phyloP scores from a whole-genome alignment of 192 early-diverging fungal species.

The Gonapodya prolifera region DNA sequence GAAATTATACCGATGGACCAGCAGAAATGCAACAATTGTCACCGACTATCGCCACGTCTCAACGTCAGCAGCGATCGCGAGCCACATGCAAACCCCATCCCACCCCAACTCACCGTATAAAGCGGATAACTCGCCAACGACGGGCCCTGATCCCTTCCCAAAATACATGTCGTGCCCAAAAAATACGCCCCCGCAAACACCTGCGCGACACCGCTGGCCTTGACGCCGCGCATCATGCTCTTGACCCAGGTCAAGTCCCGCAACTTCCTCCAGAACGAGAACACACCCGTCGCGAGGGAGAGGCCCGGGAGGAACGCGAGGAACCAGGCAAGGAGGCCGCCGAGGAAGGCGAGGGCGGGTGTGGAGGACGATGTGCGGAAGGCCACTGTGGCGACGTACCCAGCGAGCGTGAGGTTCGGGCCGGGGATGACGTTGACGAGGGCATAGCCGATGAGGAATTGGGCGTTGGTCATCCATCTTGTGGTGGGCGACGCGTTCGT shows the following conservation, averaged over 20 bases:
- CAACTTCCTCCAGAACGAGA: not conserved
- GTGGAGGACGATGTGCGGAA: not conserved
- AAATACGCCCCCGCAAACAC: not conserved
- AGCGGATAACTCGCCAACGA: not conserved
- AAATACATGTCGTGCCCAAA: not conserved
- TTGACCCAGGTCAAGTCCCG: not conserved
- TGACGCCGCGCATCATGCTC: not conserved
- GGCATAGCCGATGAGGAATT: not conserved
- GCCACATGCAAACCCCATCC: too few relatives aligned
- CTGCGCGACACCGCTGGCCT: not conserved
- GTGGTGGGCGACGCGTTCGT: too few relatives aligned
- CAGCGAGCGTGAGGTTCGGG: not conserved
- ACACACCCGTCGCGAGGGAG: not conserved
- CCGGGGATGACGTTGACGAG: not conserved
- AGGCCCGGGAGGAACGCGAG: not conserved
- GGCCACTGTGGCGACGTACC: not conserved
- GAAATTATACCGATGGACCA: not conserved
- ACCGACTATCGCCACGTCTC: not conserved
- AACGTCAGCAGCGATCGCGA: too few relatives aligned
- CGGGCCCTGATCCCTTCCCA: not conserved
- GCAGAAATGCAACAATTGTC: not conserved
- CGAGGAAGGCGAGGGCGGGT: not conserved
- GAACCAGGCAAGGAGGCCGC: not conserved
- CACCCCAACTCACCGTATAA: not conserved
- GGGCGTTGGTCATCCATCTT: not conserved